These are phyloP conservation scores for Backusella psychrophila DNA, from an alignment of 192 early-diverging fungal species.

Conservation along the genomic window DNA sequence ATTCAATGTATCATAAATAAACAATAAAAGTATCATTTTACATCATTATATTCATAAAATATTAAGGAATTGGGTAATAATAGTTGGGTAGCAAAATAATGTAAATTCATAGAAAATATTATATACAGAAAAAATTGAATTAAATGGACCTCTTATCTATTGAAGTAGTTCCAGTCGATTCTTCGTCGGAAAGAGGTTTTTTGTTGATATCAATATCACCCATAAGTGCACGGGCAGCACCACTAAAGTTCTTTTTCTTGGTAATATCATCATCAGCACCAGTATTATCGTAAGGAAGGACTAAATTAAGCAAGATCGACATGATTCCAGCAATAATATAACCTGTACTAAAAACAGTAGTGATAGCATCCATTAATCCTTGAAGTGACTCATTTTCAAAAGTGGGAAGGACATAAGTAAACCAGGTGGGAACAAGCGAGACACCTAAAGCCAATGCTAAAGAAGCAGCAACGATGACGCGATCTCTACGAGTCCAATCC, in stretches of 20 bases:
- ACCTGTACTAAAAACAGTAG: slow-evolving; percentile 46
- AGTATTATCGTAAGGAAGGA: slow-evolving; percentile 33
- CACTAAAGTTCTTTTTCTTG: neutral
- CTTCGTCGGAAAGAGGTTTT: neutral
- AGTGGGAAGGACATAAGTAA: slow-evolving; percentile 41
- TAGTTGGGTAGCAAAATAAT: neutral
- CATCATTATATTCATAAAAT: neutral
- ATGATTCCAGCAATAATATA: slow-evolving; percentile 46
- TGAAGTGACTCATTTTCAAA: slow-evolving; percentile 38
- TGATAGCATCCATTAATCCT: slow-evolving; percentile 44
- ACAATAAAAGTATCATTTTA: neutral
- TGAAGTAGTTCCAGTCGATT: neutral
- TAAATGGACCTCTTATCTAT: neutral
- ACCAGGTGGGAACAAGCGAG: slow-evolving; percentile 47
- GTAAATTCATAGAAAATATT: neutral
- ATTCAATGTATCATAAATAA: slow-evolving; percentile 1
- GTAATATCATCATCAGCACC: neutral
- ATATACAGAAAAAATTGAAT: neutral
- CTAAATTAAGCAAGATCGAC: slow-evolving; percentile 39
- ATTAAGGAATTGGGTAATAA: neutral
- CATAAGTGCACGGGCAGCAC: slow-evolving; percentile 4
- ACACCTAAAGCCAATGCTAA: slow-evolving; percentile 51
- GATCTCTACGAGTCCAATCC: slow-evolving; percentile 54
- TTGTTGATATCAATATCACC: neutral
- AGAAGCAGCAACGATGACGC: slow-evolving; percentile 49